phyloP scores from a whole-genome alignment of 2,329 filamentous ascomycete genomes.

The Elsinoe arachidis region DNA sequence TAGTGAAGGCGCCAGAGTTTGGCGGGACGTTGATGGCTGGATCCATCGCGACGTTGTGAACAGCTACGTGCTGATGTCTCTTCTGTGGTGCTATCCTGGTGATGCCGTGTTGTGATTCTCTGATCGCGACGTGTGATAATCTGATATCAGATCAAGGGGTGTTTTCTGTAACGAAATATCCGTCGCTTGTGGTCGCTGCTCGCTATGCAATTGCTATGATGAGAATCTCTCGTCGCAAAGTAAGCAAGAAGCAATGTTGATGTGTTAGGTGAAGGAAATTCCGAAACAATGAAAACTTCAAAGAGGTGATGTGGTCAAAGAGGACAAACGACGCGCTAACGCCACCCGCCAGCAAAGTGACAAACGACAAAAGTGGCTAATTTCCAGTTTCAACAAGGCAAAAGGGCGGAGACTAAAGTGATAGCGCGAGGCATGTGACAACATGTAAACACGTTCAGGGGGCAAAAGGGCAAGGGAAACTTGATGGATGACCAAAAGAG shows the following conservation, averaged over 20 bases:
- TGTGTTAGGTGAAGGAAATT: neutral
- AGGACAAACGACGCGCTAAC: neutral
- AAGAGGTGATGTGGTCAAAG: slow-evolving; percentile 1
- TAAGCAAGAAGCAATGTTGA: neutral
- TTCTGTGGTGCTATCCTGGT: too few species aligned
- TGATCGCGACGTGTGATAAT: too few species aligned
- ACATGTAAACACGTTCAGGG: neutral
- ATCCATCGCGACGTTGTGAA: too few species aligned
- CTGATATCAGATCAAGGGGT: too few species aligned
- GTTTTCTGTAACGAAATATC: too few species aligned
- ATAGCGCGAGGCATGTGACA: neutral
- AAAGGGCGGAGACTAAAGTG: neutral
- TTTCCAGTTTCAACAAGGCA: neutral
- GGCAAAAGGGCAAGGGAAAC: neutral
- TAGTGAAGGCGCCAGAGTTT: too few species aligned
- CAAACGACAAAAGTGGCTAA: neutral
- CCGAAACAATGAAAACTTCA: neutral
- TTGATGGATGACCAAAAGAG: neutral
- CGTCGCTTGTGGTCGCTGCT: neutral
- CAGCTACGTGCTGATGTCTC: too few species aligned
- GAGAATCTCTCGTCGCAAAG: neutral
- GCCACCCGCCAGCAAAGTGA: neutral
- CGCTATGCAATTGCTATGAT: neutral
- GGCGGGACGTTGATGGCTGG: too few species aligned
- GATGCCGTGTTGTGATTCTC: too few species aligned